A percentile compares a stretch with the other conserved stretches of the same genome.
These are phyloP conservation scores for Pseudogymnoascus sp. DNA, from an alignment of 2,329 filamentous ascomycete genomes.

Conservation along the genomic window DNA sequence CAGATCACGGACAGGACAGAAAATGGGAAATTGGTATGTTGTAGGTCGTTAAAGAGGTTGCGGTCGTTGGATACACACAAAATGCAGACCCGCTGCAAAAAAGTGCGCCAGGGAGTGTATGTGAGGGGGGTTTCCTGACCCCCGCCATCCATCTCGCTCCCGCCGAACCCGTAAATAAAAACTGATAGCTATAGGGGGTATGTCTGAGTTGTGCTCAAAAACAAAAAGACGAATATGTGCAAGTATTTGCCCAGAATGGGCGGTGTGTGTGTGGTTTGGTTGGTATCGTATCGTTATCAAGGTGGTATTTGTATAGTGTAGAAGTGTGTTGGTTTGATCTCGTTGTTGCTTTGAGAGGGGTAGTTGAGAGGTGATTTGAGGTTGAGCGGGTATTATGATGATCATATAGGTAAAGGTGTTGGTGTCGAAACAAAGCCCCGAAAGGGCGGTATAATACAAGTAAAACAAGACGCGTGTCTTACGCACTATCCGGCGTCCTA, in stretches of 20 bases:
- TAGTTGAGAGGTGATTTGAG: neutral
- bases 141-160: neutral
- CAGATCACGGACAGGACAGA: neutral
- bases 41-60: neutral
- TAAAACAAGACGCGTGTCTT: neutral
- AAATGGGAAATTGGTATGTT: neutral
- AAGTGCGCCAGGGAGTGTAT: neutral
- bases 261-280: neutral
- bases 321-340: neutral
- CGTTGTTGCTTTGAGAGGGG: neutral
- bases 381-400: neutral
- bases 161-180: neutral
- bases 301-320: neutral
- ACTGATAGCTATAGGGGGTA: slow-evolving; percentile 1
- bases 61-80: neutral
- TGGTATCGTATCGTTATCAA: neutral
- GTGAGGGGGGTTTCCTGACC: neutral
- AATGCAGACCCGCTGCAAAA: neutral
- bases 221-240: neutral
- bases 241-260: neutral
- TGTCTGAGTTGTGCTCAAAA: neutral
- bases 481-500: neutral
- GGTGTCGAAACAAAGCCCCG: neutral
- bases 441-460: neutral
- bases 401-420: neutral